These are phyloP conservation scores for Gossypium ekmanianum DNA, from an alignment of 345 rosid species.

Conservation along the genomic window DNA sequence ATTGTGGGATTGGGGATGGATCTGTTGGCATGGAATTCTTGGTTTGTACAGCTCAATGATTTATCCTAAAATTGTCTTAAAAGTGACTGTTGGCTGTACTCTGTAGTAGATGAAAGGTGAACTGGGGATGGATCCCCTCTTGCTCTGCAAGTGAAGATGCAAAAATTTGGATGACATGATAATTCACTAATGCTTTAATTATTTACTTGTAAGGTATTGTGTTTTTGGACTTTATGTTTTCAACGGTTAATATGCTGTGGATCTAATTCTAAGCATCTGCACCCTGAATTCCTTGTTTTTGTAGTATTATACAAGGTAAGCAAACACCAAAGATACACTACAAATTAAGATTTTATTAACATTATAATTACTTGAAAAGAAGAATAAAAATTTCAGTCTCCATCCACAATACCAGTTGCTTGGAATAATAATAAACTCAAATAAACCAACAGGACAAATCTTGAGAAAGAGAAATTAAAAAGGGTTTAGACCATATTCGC, in stretches of 20 bases:
- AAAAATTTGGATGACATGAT: neutral
- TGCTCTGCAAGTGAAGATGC: conserved; percentile 7
- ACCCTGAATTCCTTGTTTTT: too few relatives aligned
- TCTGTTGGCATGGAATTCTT: neutral
- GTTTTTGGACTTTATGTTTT: neutral
- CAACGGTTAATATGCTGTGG: neutral
- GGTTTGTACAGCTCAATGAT: neutral
- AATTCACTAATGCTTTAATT: neutral
- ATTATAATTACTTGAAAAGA: neutral
- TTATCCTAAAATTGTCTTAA: neutral
- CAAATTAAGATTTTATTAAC: conserved; percentile 1
- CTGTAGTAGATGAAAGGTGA: neutral
- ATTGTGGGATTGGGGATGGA: neutral
- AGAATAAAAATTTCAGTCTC: conserved; percentile 8
- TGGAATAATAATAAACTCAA: neutral
- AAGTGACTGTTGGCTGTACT: neutral
- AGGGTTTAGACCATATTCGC: neutral
- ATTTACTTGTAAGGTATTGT: neutral
- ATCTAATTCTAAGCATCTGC: neutral
- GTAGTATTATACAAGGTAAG: neutral
- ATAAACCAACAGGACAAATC: neutral
- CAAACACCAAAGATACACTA: neutral
- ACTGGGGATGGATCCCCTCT: neutral
- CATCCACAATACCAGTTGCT: neutral
- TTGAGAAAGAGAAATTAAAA: neutral